Base-by-base conservation (phyloP, 306 rosid species). In the Quercus alba region DNA sequence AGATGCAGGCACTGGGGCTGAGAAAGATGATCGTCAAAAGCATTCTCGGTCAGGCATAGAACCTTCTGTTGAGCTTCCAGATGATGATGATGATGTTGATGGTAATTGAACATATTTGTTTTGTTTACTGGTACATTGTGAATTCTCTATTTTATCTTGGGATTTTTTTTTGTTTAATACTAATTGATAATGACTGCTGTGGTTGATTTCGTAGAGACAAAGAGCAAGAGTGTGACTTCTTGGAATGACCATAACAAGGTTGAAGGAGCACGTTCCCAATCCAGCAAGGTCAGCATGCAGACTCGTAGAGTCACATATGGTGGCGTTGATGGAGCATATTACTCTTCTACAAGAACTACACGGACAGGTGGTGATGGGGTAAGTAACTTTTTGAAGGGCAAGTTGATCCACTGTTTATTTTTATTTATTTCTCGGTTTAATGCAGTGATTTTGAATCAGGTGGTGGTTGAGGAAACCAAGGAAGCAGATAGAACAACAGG, bases 251-350 rank as follows among this genome's bases (percentile, higher is more conserved):
- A 6, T 76, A 6, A 73, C 80, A 86, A 46, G 67, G 56, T 64
- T 1, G 85, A 80, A 52, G 63, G 81, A 30, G 55, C 54, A 79
- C 81, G 85, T 9, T 54, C 81, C 13, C 85, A 84, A 54, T 55
- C 56, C 75, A 63, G 58, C 55, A 88, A 38, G 25, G 58, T 63
- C 71, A 83, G 87, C 55, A 71, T 78, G 52, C 93, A 87, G 77
- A 81, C 90, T 56, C 74, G 89, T 81, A 90, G 81, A 87, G 97
- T 93, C 61, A 93, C 96, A 0, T 95, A 89, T 84, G 97, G 98
- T 14, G 99, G 98, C 57, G 78, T 93, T 63, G 83, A 90, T 78
- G 99, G 99, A 76, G 91, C 97, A n/a, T 95, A 93, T 68, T 91
- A 90, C 77, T 85, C 92, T 30, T 93, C 96, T 74, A 80, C 87